These are phyloP conservation scores for Amoebophrya sp. DNA, from an alignment of 169 alveolate species.

Conservation along the genomic window DNA sequence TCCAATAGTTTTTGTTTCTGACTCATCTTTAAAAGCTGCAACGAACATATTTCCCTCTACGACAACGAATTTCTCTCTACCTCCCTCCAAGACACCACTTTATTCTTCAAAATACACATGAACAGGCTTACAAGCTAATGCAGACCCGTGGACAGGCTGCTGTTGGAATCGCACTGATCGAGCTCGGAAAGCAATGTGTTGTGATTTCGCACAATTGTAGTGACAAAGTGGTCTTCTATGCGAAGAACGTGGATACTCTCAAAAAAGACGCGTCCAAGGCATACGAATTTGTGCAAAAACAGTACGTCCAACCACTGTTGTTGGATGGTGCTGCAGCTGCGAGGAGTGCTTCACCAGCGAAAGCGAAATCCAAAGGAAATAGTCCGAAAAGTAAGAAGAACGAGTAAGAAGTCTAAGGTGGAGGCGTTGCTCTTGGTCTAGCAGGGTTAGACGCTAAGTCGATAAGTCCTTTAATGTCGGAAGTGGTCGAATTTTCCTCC, in stretches of 20 bases:
- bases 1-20: too few relatives aligned
- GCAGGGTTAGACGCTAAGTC: too few relatives aligned
- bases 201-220: not conserved
- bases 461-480: too few relatives aligned
- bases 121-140: not conserved
- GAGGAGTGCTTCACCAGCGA: not conserved
- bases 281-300: not conserved
- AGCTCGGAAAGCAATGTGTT: not conserved
- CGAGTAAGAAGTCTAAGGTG: too few relatives aligned
- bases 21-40: not conserved
- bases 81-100: not conserved
- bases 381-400: too few relatives aligned
- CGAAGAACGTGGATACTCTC: not conserved
- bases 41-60: not conserved
- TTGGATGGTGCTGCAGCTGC: not conserved
- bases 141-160: constrained; percentile 26
- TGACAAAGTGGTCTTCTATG: not conserved
- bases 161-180: not conserved
- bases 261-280: not conserved
- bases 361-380: too few relatives aligned
- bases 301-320: not conserved
- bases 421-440: too few relatives aligned
- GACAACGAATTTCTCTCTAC: not conserved
- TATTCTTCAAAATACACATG: not conserved
- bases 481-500: too few relatives aligned